A percentile compares a stretch with the other conserved stretches of the same genome.
Conservation (phyloP, 192 early-diverging fungal species). For the Rhizoclosmatium globosum region DNA sequence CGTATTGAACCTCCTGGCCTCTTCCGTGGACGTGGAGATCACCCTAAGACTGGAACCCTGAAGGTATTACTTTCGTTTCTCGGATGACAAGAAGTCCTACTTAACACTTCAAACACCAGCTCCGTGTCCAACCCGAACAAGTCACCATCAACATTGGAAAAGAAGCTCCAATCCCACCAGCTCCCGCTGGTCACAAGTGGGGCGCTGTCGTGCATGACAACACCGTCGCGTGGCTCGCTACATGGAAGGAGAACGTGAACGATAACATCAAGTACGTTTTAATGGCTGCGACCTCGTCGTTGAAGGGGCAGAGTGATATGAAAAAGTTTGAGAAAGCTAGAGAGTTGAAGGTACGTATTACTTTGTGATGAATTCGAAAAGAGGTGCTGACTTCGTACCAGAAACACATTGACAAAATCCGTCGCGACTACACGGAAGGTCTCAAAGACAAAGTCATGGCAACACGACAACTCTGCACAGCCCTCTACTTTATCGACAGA, state of each 20-base stretch:
- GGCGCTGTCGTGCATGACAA: slow-evolving; percentile 86
- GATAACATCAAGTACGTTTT: slow-evolving; percentile 93
- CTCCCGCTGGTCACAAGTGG: slow-evolving; percentile 93
- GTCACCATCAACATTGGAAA: slow-evolving; percentile 92
- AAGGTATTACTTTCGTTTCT: slow-evolving; percentile 63
- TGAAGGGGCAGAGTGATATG: slow-evolving; percentile 95
- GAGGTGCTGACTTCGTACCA: slow-evolving; percentile 31
- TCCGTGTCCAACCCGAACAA: slow-evolving; percentile 89
- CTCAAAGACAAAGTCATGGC: slow-evolving; percentile 83
- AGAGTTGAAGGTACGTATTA: slow-evolving; percentile 68
- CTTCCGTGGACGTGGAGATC: slow-evolving; percentile 95
- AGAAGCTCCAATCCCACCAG: slow-evolving; percentile 77
- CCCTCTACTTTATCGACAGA: slow-evolving; percentile 95
- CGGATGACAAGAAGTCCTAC: slow-evolving; percentile 12
- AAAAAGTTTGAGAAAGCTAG: slow-evolving; percentile 97
- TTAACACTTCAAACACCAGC: slow-evolving; percentile 44
- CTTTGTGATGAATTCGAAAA: neutral
- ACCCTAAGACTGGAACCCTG: slow-evolving; percentile 92
- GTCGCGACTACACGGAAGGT: slow-evolving; percentile 78
- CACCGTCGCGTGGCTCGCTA: slow-evolving; percentile 95
- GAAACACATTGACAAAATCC: slow-evolving; percentile 79
- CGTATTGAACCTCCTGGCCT: slow-evolving; percentile 95
- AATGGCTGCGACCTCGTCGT: slow-evolving; percentile 88
- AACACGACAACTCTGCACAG: slow-evolving; percentile 89
- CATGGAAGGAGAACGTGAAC: slow-evolving; percentile 99